Percentiles rank a stretch among this genome's conserved stretches.
These are phyloP conservation scores for Conidiobolus incongruus DNA, from an alignment of 371 early-diverging fungal genomes.

Conservation along the genomic window DNA sequence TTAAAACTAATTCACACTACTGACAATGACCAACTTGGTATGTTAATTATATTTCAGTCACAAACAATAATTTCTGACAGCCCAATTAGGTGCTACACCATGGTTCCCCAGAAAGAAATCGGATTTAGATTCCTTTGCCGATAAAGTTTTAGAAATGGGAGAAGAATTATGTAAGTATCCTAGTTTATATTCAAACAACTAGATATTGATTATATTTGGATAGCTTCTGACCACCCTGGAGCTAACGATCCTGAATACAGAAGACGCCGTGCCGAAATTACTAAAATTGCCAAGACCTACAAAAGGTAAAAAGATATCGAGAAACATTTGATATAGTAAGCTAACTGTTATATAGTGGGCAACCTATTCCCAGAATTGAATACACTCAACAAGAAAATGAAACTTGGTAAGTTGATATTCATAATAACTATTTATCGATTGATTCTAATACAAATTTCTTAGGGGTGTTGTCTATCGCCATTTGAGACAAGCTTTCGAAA, in stretches of 20 bases:
- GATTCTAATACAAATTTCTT: not conserved
- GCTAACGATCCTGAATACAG: slow-evolving; percentile 74
- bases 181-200: slow-evolving; percentile 1
- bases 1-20: slow-evolving; percentile 24
- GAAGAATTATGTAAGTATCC: slow-evolving; percentile 37
- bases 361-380: slow-evolving; percentile 55
- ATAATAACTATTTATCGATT: not conserved
- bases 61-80: not conserved
- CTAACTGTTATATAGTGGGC: slow-evolving; percentile 21
- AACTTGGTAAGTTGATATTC: slow-evolving; percentile 30
- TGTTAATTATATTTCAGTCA: slow-evolving; percentile 1
- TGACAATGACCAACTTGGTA: not conserved
- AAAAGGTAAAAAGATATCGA: too few species aligned
- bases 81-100: slow-evolving; percentile 19
- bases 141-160: slow-evolving; percentile 81
- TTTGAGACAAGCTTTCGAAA: slow-evolving; percentile 48
- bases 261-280: slow-evolving; percentile 63
- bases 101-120: slow-evolving; percentile 90
- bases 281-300: slow-evolving; percentile 61
- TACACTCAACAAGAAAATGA: slow-evolving; percentile 60
- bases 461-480: slow-evolving; percentile 54
- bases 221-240: slow-evolving; percentile 81
- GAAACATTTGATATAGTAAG: too few species aligned
- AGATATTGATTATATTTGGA: not conserved
- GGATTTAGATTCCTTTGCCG: slow-evolving; percentile 83